A percentile compares a stretch with the other conserved stretches of the same genome.
Conservation (phyloP, 805 yeast genomes). For the Lipomyces mesembrius region DNA sequence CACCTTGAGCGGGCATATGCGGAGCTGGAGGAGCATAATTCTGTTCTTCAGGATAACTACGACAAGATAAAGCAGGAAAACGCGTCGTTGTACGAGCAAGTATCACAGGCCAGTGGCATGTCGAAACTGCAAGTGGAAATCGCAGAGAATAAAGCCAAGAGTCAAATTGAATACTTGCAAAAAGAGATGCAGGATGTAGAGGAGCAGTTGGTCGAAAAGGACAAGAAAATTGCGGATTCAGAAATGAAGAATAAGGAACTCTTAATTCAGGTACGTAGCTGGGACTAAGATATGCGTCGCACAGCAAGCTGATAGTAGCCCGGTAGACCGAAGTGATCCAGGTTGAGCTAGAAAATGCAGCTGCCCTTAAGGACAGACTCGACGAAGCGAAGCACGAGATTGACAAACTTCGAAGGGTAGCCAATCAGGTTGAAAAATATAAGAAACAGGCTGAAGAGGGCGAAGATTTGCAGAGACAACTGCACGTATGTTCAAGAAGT, state of each 20-base stretch:
- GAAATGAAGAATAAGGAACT: conserved; percentile 16
- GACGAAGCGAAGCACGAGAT: conserved; percentile 34
- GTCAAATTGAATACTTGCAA: conserved; percentile 29
- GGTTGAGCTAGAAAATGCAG: conserved; percentile 17
- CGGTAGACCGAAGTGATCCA: conserved; percentile 20
- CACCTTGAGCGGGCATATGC: conserved; percentile 19
- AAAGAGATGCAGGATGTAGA: conserved; percentile 32
- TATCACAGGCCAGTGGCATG: not conserved
- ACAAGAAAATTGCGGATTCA: conserved; percentile 18
- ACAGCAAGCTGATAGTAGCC: not conserved
- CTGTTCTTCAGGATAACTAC: conserved; percentile 13
- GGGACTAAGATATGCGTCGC: not conserved
- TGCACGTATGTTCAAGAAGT: conserved; percentile 5
- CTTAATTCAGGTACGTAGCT: conserved; percentile 11
- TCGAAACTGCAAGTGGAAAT: conserved; percentile 26
- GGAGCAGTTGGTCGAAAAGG: conserved; percentile 25
- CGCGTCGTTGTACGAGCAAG: conserved; percentile 3
- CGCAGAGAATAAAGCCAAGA: conserved; percentile 24
- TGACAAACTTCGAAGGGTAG: conserved; percentile 23
- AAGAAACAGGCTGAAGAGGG: conserved; percentile 24
- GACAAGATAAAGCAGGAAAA: conserved; percentile 11
- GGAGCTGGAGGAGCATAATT: conserved; percentile 20
- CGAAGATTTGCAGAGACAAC: conserved; percentile 20
- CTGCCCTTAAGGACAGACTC: conserved; percentile 19
- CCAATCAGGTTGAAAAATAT: conserved; percentile 28